phyloP scores from a whole-genome alignment of 73 alveolate genomes.

The Tetrahymena borealis region DNA sequence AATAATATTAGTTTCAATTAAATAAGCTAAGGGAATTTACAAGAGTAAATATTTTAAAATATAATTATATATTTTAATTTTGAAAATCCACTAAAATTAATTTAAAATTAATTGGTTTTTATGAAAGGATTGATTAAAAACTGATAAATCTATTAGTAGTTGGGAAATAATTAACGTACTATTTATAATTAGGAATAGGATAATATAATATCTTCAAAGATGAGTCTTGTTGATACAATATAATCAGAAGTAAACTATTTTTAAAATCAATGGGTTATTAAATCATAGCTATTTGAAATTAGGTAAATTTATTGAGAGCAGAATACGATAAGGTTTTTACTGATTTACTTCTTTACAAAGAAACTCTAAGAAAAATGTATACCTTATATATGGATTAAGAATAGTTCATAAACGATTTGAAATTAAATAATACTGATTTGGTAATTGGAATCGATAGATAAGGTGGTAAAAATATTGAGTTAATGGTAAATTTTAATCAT shows the following conservation, averaged over 20 bases:
- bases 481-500: neutral
- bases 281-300: too few relatives aligned
- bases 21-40: neutral
- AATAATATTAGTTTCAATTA: neutral
- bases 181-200: neutral
- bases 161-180: too few relatives aligned
- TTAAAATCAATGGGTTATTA: too few relatives aligned
- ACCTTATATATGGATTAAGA: neutral
- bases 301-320: neutral
- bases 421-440: neutral
- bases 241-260: neutral
- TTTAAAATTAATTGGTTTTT: neutral
- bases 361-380: neutral
- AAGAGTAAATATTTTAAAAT: neutral
- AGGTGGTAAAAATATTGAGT: neutral
- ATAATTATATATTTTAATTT: too few relatives aligned
- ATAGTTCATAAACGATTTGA: neutral
- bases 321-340: neutral
- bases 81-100: neutral
- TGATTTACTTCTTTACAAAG: neutral
- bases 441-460: neutral
- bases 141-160: neutral
- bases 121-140: neutral
- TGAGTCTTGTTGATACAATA: neutral
- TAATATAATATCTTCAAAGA: neutral